Conservation (phyloP, 306 rosid genomes). For the Lithocarpus polystachyus region DNA sequence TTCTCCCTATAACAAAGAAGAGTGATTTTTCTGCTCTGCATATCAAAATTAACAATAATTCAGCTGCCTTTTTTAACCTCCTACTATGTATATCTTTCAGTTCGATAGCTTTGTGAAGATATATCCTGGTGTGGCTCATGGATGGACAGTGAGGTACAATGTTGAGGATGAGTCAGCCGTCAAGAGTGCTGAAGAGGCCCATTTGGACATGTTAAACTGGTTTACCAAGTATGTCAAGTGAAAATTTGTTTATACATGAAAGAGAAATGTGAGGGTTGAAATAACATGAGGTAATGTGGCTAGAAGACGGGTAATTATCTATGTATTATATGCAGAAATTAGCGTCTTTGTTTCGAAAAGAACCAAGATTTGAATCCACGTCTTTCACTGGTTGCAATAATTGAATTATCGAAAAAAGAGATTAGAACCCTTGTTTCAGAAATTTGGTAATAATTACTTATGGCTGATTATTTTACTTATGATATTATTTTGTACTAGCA, state of each 20-base stretch:
- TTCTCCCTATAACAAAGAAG: background rate
- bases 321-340: background rate
- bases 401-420: too few relatives aligned
- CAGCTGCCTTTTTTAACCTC: background rate
- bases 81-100: conserved; percentile 25
- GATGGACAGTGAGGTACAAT: conserved; percentile 35
- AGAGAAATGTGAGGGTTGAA: background rate
- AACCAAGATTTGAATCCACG: too few relatives aligned
- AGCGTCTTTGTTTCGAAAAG: background rate
- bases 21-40: background rate
- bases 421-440: background rate
- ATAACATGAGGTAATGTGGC: background rate
- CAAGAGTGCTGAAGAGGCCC: conserved; percentile 36
- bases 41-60: background rate
- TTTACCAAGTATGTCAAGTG: conserved; percentile 11
- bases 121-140: conserved; percentile 49
- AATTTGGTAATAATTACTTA: background rate
- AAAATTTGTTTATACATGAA: background rate
- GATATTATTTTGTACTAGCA: too few relatives aligned
- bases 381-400: too few relatives aligned
- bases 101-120: conserved; percentile 52
- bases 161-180: conserved; percentile 25
- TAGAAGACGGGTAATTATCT: background rate
- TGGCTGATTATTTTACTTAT: background rate
- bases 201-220: conserved; percentile 33